These are phyloP conservation scores for Trypanosoma brucei DNA, from an alignment of 208 protist genomes.

Conservation along the genomic window DNA sequence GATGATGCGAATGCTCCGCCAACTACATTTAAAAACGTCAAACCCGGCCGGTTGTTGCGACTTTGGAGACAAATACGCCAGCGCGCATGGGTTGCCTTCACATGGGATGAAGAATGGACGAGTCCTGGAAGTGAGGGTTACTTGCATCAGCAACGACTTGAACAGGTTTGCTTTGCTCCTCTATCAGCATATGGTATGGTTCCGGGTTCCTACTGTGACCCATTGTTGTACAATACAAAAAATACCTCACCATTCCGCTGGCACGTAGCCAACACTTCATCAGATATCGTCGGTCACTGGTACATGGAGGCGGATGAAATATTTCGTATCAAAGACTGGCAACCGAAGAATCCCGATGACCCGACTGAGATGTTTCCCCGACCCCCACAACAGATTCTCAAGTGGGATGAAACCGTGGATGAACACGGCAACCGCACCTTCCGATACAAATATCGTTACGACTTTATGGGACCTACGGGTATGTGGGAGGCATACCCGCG, in stretches of 20 bases:
- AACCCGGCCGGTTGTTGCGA: conserved; percentile 70
- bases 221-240: conserved; percentile 90
- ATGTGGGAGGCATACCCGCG: conserved; percentile 88
- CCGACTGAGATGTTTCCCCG: conserved; percentile 88
- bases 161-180: conserved; percentile 87
- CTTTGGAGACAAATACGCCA: conserved; percentile 86
- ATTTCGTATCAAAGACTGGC: conserved; percentile 86
- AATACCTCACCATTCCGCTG: conserved; percentile 88
- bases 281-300: conserved; percentile 88
- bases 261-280: conserved; percentile 75
- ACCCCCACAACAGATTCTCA: conserved; percentile 75
- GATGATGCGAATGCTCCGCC: conserved; percentile 76
- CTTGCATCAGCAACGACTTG: conserved; percentile 81
- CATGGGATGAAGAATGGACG: conserved; percentile 86
- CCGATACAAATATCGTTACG: conserved; percentile 87
- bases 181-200: conserved; percentile 88
- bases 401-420: conserved; percentile 86
- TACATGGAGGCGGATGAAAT: conserved; percentile 90
- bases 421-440: conserved; percentile 90
- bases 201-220: conserved; percentile 86
- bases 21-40: conserved; percentile 90
- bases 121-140: conserved; percentile 75
- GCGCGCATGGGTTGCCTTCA: conserved; percentile 75
- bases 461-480: conserved; percentile 81
- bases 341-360: conserved; percentile 85